A percentile compares a stretch with the other conserved stretches of the same genome.
Evolutionary conservation across 306 rosid genomes (phyloP).

Genomic region (Gastrolobium villosum): DNA sequence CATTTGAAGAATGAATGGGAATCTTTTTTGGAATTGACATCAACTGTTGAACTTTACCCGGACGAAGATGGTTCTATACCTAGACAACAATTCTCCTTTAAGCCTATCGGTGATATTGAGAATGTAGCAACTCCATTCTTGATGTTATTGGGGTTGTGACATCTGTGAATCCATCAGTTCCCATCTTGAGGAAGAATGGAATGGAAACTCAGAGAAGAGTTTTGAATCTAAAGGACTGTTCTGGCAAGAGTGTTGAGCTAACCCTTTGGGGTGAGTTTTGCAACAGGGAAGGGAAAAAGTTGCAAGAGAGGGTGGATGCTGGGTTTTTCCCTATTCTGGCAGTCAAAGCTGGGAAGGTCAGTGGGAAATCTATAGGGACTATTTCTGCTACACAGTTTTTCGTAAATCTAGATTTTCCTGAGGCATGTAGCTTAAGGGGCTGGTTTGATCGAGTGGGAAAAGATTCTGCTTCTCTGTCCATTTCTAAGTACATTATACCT

Average conservation of each 20-base stretch:
- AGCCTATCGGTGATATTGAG: constrained; percentile 72
- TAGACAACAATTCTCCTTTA: constrained; percentile 74
- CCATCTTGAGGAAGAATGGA: constrained; percentile 87
- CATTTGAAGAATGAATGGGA: constrained; percentile 91
- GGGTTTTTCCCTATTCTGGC: constrained; percentile 75
- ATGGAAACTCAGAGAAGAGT: constrained; percentile 84
- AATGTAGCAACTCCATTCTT: constrained; percentile 67
- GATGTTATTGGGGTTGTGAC: constrained; percentile 78
- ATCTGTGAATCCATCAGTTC: constrained; percentile 74
- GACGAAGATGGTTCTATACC: constrained; percentile 89
- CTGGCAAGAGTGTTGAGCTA: constrained; percentile 75
- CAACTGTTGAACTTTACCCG: constrained; percentile 74
- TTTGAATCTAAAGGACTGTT: constrained; percentile 72
- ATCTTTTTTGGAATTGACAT: constrained; percentile 70
- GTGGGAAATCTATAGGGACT: constrained; percentile 85
- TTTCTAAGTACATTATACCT: constrained; percentile 66
- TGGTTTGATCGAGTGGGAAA: constrained; percentile 82
- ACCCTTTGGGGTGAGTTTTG: constrained; percentile 91
- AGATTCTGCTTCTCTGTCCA: constrained; percentile 64
- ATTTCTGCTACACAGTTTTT: constrained; percentile 80
- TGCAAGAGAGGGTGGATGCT: constrained; percentile 64
- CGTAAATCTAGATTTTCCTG: constrained; percentile 72
- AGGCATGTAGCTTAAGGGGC: constrained; percentile 65
- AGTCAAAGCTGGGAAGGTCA: constrained; percentile 87
- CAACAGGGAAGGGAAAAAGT: constrained; percentile 80